A percentile compares a stretch with the other conserved stretches of the same genome.
Conservation (phyloP, 2,329 filamentous ascomycete genomes). For the Lachnellula occidentalis region DNA sequence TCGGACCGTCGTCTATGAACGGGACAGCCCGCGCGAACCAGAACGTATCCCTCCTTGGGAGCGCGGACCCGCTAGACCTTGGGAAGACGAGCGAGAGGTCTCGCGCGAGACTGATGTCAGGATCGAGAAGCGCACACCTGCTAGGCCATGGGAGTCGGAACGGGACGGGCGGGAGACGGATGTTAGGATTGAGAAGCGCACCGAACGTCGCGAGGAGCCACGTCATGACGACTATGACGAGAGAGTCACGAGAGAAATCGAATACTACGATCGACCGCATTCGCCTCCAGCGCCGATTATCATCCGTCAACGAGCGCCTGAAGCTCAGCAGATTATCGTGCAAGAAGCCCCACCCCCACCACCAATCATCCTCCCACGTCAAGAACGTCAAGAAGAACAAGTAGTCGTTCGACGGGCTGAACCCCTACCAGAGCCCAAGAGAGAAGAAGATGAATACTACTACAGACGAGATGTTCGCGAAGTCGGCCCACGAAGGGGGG, state of each 20-base stretch:
- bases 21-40: constrained; percentile 36
- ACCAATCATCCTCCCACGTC: constrained; percentile 40
- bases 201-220: constrained; percentile 28
- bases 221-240: constrained; percentile 38
- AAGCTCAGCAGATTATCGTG: constrained; percentile 55
- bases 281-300: constrained; percentile 48
- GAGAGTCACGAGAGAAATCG: constrained; percentile 55
- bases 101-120: constrained; percentile 25
- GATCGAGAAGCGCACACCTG: constrained; percentile 26
- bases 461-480: constrained; percentile 32
- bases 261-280: constrained; percentile 52
- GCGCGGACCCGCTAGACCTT: constrained; percentile 20
- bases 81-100: constrained; percentile 22
- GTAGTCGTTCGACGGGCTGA: constrained; percentile 23
- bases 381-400: constrained; percentile 22
- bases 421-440: constrained; percentile 22
- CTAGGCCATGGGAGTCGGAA: constrained; percentile 19
- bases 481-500: constrained; percentile 16
- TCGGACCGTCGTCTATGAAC: constrained; percentile 35
- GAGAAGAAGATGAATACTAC: constrained; percentile 32
- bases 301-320: constrained; percentile 49
- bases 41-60: constrained; percentile 34
- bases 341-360: constrained; percentile 50
- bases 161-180: constrained; percentile 26
- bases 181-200: constrained; percentile 23